Conservation (phyloP, 2,329 filamentous ascomycete genomes). For the Neoscytalidium dimidiatum region DNA sequence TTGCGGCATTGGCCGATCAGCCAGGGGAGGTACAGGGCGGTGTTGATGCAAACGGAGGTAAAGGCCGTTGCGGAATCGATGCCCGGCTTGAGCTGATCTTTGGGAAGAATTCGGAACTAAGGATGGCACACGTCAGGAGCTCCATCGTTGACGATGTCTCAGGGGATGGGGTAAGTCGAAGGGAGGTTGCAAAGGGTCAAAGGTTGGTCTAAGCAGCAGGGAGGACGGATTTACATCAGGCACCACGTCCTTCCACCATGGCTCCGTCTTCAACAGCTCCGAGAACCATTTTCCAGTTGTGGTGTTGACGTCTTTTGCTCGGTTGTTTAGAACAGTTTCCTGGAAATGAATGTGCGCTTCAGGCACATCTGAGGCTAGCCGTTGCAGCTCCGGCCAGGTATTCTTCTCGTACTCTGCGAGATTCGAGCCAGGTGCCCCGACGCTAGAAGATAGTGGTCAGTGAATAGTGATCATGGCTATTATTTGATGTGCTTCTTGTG, state of each 20-base stretch:
- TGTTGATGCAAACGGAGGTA: slow-evolving; percentile 89
- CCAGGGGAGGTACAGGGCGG: slow-evolving; percentile 83
- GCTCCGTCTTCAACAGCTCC: slow-evolving; percentile 65
- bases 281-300: slow-evolving; percentile 63
- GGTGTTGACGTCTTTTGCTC: slow-evolving; percentile 63
- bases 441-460: slow-evolving; percentile 26
- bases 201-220: slow-evolving; percentile 26
- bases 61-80: slow-evolving; percentile 75
- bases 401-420: slow-evolving; percentile 44
- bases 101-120: slow-evolving; percentile 64
- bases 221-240: slow-evolving; percentile 56
- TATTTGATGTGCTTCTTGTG: background rate
- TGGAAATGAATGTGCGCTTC: slow-evolving; percentile 83
- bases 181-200: background rate
- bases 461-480: background rate
- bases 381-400: slow-evolving; percentile 48
- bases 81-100: slow-evolving; percentile 59
- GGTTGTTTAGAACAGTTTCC: slow-evolving; percentile 58
- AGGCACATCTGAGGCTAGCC: slow-evolving; percentile 60
- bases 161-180: slow-evolving; percentile 1
- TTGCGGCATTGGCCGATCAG: slow-evolving; percentile 77
- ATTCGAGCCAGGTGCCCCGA: slow-evolving; percentile 42
- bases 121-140: background rate
- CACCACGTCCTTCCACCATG: slow-evolving; percentile 73
- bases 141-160: background rate